Conservation (phyloP, 2,329 filamentous ascomycete genomes). For the Blumeriella jaapii region DNA sequence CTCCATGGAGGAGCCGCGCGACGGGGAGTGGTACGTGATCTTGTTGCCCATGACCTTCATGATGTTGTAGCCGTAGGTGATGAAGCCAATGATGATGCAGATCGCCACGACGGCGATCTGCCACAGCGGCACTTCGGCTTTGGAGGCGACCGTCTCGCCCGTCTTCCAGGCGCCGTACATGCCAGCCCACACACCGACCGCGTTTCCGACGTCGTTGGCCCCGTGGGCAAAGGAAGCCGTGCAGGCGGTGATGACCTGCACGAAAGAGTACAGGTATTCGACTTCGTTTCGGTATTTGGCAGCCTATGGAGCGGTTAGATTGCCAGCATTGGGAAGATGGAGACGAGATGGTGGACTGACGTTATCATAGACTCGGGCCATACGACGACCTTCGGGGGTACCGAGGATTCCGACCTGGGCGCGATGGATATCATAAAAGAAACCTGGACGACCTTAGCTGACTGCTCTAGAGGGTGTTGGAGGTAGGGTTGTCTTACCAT, state of each 20-base stretch:
- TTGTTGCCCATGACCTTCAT: conserved; percentile 83
- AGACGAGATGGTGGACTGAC: neutral
- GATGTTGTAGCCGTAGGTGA: conserved; percentile 74
- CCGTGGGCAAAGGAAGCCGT: conserved; percentile 49
- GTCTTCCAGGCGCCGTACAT: conserved; percentile 59
- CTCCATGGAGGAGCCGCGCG: conserved; percentile 59
- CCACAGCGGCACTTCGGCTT: conserved; percentile 61
- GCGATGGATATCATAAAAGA: conserved; percentile 73
- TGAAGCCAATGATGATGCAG: conserved; percentile 53
- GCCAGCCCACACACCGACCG: conserved; percentile 57
- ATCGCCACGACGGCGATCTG: conserved; percentile 58
- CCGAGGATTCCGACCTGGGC: conserved; percentile 60
- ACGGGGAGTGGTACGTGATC: conserved; percentile 57
- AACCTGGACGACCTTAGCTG: conserved; percentile 26
- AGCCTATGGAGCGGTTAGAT: conserved; percentile 27
- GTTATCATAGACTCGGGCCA: conserved; percentile 53
- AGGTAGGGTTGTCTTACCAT: too few species aligned
- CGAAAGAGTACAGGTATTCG: conserved; percentile 47
- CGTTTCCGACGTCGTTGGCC: conserved; percentile 66
- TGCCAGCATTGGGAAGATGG: too few species aligned
- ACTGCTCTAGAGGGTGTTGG: too few species aligned
- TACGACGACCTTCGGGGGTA: conserved; percentile 61
- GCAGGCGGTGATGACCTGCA: conserved; percentile 42
- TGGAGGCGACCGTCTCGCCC: conserved; percentile 46
- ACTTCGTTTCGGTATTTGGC: conserved; percentile 58